Conservation (phyloP, 225 moss, liverwort and hornwort species). For the Pseudisothecium myosuroides region DNA sequence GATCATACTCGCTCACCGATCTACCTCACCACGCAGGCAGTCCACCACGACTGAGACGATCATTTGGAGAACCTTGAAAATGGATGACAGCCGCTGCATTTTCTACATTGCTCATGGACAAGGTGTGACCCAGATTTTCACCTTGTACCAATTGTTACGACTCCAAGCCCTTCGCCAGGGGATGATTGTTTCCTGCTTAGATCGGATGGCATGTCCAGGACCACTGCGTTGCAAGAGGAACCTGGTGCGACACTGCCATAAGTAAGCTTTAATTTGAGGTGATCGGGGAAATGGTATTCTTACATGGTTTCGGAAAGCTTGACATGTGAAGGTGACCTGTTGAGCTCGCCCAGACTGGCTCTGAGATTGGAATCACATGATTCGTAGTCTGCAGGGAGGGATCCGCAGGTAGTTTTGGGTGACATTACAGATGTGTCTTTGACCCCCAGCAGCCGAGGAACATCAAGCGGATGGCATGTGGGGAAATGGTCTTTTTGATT, state of each 20-base stretch:
- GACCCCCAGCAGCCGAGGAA: neutral
- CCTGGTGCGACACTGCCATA: neutral
- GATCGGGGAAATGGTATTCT: neutral
- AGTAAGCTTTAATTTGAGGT: neutral
- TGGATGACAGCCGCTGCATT: neutral
- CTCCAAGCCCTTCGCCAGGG: neutral
- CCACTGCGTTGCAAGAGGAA: neutral
- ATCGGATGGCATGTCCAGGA: neutral
- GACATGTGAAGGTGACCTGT: neutral
- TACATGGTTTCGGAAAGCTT: neutral
- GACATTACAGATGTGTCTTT: neutral
- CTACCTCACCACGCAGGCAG: constrained; percentile 11
- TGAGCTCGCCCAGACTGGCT: neutral
- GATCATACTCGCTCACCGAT: constrained; percentile 52
- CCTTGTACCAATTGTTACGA: neutral
- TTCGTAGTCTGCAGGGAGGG: neutral
- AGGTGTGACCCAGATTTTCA: neutral
- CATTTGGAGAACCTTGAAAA: constrained; percentile 6
- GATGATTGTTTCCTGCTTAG: neutral
- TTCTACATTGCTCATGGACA: neutral
- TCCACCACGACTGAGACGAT: neutral
- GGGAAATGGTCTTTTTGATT: neutral
- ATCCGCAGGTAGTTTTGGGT: neutral
- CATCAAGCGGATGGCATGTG: neutral
- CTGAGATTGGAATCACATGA: neutral